Evolutionary conservation across 2,329 filamentous ascomycete genomes (phyloP), one percentile per base, ranked within the genome.

Genomic region (Aspergillus quadricinctus): DNA sequence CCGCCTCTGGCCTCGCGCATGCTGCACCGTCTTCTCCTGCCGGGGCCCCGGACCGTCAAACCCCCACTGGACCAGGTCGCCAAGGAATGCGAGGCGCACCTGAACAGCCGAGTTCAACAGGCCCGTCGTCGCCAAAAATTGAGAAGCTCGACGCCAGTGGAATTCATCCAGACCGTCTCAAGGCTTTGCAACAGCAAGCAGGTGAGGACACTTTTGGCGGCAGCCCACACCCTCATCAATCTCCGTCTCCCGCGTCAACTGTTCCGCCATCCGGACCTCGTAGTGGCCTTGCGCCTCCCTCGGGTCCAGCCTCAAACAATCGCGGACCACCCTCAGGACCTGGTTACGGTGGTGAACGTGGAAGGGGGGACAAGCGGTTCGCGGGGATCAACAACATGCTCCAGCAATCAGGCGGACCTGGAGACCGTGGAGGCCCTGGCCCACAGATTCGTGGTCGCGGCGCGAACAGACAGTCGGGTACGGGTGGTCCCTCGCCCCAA

Each of bases 151-250:
- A 78, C 37, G 68, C 73, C 17, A 69, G 72, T 23, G 80, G 80
- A 31, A 77, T 84, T 48, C 81, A 84, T 64, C 81, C 81, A 10
- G 82, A 82, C 63, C 77, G 82, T 40, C 67, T 83, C 48, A 77
- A 75, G 43, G 74, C 76, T 40, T 72, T 78, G 35, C 72, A 74
- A 56, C 66, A 69, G 49, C 71, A 71, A 57, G 61, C 65, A 21
- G 50, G 65, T 5, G 59, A 61, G 2, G 63, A 64, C 27, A 58
- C 63, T 37, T 61, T 62, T 50, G 60, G 50, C n/a, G 62, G 54
- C 50, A 58, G 46, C 51, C 56, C 52, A 50, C 66, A 60, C 53
- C 58, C 63, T 46, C 66, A 63, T 27, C 71, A 57, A 52, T 60
- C 61, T 48, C 53, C 61, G 37, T 64, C 68, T 23, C 62, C 67